Conservation (phyloP, 331 rosid genomes). For the Malus hybrid region DNA sequence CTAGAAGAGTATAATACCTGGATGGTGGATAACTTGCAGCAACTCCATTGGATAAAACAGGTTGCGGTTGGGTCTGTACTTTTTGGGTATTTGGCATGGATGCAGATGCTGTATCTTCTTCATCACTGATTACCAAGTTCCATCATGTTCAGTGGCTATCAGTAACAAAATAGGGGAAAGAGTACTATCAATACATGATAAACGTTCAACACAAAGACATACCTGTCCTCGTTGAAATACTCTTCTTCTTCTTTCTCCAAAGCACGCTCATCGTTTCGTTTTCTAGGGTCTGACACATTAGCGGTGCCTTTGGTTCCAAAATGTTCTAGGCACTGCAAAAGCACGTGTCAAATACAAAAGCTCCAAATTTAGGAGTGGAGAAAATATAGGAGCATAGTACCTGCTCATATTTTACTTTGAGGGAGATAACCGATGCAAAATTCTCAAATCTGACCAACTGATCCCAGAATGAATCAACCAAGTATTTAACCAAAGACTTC, state of each 20-base stretch:
- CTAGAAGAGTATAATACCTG: constrained; percentile 37
- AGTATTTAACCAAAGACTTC: constrained; percentile 51
- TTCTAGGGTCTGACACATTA: constrained; percentile 56
- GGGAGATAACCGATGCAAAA: constrained; percentile 50
- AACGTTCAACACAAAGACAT: not conserved
- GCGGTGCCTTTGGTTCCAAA: constrained; percentile 48
- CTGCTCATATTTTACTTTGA: constrained; percentile 92
- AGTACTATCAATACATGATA: not conserved
- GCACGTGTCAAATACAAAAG: constrained; percentile 12
- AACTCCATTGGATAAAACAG: constrained; percentile 61
- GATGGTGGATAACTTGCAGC: constrained; percentile 42
- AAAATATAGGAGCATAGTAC: constrained; percentile 22
- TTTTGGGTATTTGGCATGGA: constrained; percentile 37
- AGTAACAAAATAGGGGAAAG: constrained; percentile 1
- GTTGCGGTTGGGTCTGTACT: constrained; percentile 42
- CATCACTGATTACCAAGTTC: constrained; percentile 52
- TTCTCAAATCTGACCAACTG: constrained; percentile 68
- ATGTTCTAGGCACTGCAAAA: constrained; percentile 65
- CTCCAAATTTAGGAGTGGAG: not conserved
- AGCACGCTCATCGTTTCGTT: constrained; percentile 79
- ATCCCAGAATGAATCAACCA: constrained; percentile 80
- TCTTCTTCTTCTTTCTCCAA: constrained; percentile 91
- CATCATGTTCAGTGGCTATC: constrained; percentile 7
- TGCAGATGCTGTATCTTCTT: constrained; percentile 74
- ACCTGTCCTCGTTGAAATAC: constrained; percentile 91